Base-by-base conservation (phyloP, 2,329 filamentous ascomycete genomes). In the Exutisphaerella laricina region DNA sequence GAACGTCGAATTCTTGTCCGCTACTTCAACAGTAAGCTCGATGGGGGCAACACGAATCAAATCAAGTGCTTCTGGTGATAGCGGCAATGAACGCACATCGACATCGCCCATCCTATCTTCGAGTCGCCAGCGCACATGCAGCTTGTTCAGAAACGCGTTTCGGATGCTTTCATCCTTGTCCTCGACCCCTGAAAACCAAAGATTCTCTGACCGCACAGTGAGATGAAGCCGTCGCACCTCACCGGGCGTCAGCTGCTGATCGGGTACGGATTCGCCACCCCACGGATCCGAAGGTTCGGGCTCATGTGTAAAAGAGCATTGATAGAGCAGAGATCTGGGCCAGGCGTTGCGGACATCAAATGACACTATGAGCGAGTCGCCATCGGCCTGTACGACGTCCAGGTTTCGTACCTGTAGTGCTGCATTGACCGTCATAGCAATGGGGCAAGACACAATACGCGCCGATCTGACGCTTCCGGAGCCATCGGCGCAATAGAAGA, bases 371-470 rank as follows among this genome's bases (percentile, higher is more conserved):
- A 88, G 94, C 58, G 87, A 82, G 12, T 41, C 13, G 29, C 87
- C 78, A 39, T 79, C 53, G 56, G 65, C 58, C 12, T 88, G 82
- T 23, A 92, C 65, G 13, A 94, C 74, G 58, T 96, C 89, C 51
- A 89, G 80, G 26, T 87, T 77, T 23, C 82, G 75, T 7, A 96
- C 71, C 58, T 96, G 88, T 18, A 96, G 74, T 58, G 88, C 92
- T 3, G 88, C 85, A 59, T 96, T 96, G 35, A 97, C 90, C 4
- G 90, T 96, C 12, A 96, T 78, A 0, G 84, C 86, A 44, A 97
- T 70, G 10, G 88, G 85, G 20, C 94, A 72, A 13, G 82, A 82
- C 12, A 94, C 43, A 23, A 54, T 46, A 6, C 56, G 56, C 5
- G 53, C 54, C 18, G 51, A 49, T 12, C 48, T 51, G 8, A 26